A percentile compares a stretch with the other conserved stretches of the same genome.
Evolutionary conservation across 169 alveolate species (phyloP).

Genomic region (Theileria annulata): DNA sequence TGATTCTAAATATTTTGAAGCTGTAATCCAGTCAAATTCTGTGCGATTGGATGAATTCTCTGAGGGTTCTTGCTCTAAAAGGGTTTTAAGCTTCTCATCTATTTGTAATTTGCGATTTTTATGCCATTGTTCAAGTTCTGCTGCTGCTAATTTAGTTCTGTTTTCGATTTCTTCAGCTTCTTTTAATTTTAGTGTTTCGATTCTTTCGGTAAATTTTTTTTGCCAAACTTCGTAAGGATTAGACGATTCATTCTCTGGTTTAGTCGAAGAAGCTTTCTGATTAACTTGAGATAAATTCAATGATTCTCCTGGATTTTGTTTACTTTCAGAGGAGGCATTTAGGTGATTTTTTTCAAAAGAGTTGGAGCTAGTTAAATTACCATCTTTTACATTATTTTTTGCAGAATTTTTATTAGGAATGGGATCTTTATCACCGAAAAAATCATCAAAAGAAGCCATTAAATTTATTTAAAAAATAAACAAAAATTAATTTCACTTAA

Average conservation of each 20-base stretch:
- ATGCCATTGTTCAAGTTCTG: slow-evolving; percentile 52
- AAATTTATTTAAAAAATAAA: background rate
- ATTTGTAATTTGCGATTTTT: slow-evolving; percentile 35
- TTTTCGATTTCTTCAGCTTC: slow-evolving; percentile 50
- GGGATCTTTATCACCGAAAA: background rate
- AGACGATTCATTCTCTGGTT: background rate
- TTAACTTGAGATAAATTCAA: background rate
- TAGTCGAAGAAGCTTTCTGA: background rate
- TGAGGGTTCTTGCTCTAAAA: slow-evolving; percentile 3
- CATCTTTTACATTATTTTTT: background rate
- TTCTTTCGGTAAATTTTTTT: slow-evolving; percentile 12
- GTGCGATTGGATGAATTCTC: background rate
- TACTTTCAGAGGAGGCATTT: slow-evolving; percentile 4
- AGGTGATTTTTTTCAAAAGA: background rate
- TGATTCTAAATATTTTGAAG: slow-evolving; percentile 27
- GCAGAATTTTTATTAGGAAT: background rate
- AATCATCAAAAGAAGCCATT: slow-evolving; percentile 1
- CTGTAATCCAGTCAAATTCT: slow-evolving; percentile 43
- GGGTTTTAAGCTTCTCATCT: slow-evolving; percentile 4
- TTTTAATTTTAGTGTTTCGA: slow-evolving; percentile 35
- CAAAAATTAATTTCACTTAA: background rate
- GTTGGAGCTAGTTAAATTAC: background rate
- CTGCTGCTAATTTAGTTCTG: slow-evolving; percentile 29
- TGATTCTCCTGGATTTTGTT: background rate
- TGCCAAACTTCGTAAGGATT: slow-evolving; percentile 46